A percentile compares a stretch with the other conserved stretches of the same genome.
phyloP scores from a whole-genome alignment of 768 basidiomycete species.

The Asterophora parasitica region DNA sequence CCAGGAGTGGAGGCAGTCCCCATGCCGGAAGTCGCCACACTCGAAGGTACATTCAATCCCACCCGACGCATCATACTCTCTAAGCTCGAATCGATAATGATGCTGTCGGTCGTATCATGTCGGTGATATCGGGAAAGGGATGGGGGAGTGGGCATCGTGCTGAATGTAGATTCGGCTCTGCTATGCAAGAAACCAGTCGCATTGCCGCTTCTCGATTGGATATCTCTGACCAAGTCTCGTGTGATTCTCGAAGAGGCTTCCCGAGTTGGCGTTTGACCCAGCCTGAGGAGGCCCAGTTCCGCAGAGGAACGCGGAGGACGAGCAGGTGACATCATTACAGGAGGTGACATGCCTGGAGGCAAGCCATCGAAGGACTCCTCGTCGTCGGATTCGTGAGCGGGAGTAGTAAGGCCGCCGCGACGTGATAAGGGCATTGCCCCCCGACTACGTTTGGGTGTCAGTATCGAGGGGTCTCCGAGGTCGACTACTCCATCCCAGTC shows the following conservation, averaged over 20 bases:
- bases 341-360: slow-evolving; percentile 57
- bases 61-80: slow-evolving; percentile 69
- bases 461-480: slow-evolving; percentile 50
- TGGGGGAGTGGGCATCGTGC: slow-evolving; percentile 65
- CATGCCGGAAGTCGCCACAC: slow-evolving; percentile 19
- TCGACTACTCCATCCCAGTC: slow-evolving; percentile 76
- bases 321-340: slow-evolving; percentile 52
- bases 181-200: slow-evolving; percentile 23
- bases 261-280: slow-evolving; percentile 64
- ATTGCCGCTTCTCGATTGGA: slow-evolving; percentile 35
- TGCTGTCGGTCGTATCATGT: slow-evolving; percentile 39
- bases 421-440: slow-evolving; percentile 8
- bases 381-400: slow-evolving; percentile 30
- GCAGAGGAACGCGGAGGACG: slow-evolving; percentile 44
- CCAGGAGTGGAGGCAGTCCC: slow-evolving; percentile 14
- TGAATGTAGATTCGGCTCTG: slow-evolving; percentile 57
- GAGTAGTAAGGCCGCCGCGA: slow-evolving; percentile 16
- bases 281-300: slow-evolving; percentile 39
- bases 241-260: slow-evolving; percentile 69
- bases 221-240: slow-evolving; percentile 55
- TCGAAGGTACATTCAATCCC: slow-evolving; percentile 39
- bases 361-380: slow-evolving; percentile 51
- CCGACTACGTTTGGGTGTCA: slow-evolving; percentile 38
- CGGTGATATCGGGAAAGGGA: slow-evolving; percentile 65
- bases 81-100: slow-evolving; percentile 51